Conservation (phyloP, 2,329 filamentous ascomycete genomes). For the Trichoderma sp. region DNA sequence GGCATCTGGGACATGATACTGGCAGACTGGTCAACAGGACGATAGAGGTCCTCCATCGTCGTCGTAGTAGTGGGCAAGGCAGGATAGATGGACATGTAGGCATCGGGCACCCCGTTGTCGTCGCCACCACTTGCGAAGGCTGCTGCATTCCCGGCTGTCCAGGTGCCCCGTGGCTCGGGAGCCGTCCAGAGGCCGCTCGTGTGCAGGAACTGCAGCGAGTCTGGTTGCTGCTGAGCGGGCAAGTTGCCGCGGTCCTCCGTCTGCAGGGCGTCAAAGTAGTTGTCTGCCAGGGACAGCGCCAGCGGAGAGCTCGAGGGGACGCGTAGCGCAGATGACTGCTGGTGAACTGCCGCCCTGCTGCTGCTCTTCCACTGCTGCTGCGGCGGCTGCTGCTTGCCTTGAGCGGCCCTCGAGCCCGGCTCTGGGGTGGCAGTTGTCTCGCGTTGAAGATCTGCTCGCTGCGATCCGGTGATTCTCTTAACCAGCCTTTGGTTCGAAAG, state of each 20-base stretch:
- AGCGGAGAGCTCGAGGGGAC: not conserved
- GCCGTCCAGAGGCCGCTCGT: not conserved
- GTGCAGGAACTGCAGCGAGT: not conserved
- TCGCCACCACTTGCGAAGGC: not conserved
- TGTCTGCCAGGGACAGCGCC: not conserved
- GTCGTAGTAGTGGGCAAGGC: not conserved
- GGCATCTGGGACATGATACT: not conserved
- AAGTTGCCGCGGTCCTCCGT: not conserved
- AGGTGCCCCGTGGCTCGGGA: not conserved
- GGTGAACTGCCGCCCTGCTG: not conserved
- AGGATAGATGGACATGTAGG: not conserved
- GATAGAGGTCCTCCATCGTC: not conserved
- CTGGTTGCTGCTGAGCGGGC: not conserved
- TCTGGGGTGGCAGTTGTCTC: not conserved
- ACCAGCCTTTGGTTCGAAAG: not conserved
- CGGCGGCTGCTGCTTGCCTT: not conserved
- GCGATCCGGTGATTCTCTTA: slow-evolving; percentile 10
- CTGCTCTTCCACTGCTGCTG: not conserved
- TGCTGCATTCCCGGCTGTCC: not conserved
- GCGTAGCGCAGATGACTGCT: not conserved
- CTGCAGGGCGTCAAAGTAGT: too few relatives aligned
- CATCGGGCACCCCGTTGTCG: not conserved
- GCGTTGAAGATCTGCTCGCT: slow-evolving; percentile 1
- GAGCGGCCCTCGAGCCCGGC: too few relatives aligned
- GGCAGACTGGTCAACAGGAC: not conserved